phyloP scores from a whole-genome alignment of 306 rosid species.

The Echinosophora koreensis region DNA sequence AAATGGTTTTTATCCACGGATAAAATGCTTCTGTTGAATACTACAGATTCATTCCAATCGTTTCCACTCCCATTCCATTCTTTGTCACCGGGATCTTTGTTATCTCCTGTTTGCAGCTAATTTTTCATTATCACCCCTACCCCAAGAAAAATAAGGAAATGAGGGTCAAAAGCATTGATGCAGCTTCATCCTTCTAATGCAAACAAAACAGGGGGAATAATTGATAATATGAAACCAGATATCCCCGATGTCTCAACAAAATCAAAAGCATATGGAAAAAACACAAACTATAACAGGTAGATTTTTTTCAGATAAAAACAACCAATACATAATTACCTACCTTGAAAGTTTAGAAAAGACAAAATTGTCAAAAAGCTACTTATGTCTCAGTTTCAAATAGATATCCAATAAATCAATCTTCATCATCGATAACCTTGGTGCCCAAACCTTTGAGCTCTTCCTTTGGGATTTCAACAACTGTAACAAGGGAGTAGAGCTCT shows the following conservation, averaged over 20 bases:
- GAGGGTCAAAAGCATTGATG: neutral
- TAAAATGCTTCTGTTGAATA: too few relatives aligned
- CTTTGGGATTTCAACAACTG: conserved; percentile 78
- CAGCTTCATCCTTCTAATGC: neutral
- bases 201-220: conserved; percentile 7
- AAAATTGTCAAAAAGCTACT: neutral
- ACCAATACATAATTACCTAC: neutral
- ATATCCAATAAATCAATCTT: conserved; percentile 56
- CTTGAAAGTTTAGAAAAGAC: conserved; percentile 17
- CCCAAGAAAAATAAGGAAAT: neutral
- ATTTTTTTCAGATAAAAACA: neutral
- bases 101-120: neutral
- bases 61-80: neutral
- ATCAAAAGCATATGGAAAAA: conserved; percentile 5
- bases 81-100: neutral
- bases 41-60: too few relatives aligned
- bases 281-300: neutral
- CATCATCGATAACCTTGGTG: conserved; percentile 86
- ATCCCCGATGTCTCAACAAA: conserved; percentile 17
- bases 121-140: neutral
- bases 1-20: too few relatives aligned
- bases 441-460: conserved; percentile 86
- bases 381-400: neutral
- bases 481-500: conserved; percentile 87
- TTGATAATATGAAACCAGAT: neutral